Base-by-base conservation (phyloP, 2,329 filamentous ascomycete genomes). In the Verticillium dahliae region DNA sequence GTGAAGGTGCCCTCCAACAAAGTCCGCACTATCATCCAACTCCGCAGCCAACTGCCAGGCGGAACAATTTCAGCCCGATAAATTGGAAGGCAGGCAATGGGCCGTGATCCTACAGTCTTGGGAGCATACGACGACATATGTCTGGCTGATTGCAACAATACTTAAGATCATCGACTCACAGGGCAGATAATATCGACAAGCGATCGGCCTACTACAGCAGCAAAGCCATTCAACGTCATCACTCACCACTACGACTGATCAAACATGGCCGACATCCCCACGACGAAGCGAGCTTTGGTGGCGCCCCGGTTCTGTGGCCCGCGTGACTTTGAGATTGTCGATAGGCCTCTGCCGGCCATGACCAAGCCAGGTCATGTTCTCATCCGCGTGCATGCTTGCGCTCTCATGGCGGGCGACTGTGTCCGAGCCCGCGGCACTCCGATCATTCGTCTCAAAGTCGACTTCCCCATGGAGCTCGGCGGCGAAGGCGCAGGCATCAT, bases 331-430 rank as follows among this genome's bases (percentile, higher is more conserved):
- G 72, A 77, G 31, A 63, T 82, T 15, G 62, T 68, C 4, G 75
- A 79, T 4, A 61, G 79, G n/a, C 77, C 80, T 0, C 70, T 76
- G 2, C 81, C 81, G 0, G 65, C 64, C n/a, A 79, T 84, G 57
- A 71, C 70, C 2, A 66, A 71, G 6, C 74, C 79, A 1, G 70
- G 77, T 34, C 72, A 83, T 4, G 69, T 85, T 1, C 68, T 84
- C 2, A 62, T 81, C 11, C 69, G 69, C 15, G 70, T 81, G 34
- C 71, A 77, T 45, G 74, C 77, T 3, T 73, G 69, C 2, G 65
- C 67, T 1, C 69, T 78, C 3, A 67, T 69, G n/a, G 72, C 73
- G 0, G 72, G 72, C 1, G 76, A 81, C 14, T 72, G 74, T 1
- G 67, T 71, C 54, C 27, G 55, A 38, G 61, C 61, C 18, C 6